A percentile compares a stretch with the other conserved stretches of the same genome.
Conservation (phyloP, 306 rosid species). For the Lupinus albus region DNA sequence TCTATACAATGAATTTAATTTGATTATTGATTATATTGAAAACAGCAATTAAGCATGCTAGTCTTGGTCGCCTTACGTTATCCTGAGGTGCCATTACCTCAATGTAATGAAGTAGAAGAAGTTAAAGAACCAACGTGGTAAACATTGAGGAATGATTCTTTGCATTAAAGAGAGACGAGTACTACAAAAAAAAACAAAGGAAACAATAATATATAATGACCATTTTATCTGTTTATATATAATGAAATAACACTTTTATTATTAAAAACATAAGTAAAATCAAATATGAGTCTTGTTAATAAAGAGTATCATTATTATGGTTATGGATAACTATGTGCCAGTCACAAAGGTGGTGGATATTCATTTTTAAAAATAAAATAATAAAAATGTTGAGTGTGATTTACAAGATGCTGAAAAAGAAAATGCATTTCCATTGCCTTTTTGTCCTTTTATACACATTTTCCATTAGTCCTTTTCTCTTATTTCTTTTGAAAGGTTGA, state of each 20-base stretch:
- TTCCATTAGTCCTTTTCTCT: conserved; percentile 35
- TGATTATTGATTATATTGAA: neutral
- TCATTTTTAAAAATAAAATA: too few relatives aligned
- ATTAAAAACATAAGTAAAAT: too few relatives aligned
- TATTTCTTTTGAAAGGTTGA: conserved; percentile 34
- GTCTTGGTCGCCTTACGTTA: neutral
- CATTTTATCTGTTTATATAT: too few relatives aligned
- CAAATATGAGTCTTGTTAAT: too few relatives aligned
- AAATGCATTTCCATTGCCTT: conserved; percentile 23
- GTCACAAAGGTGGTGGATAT: conserved; percentile 36
- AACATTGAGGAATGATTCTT: too few relatives aligned
- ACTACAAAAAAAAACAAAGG: too few relatives aligned
- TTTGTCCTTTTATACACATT: conserved; percentile 5
- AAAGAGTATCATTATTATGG: too few relatives aligned
- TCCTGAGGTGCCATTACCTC: conserved; percentile 30
- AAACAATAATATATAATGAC: too few relatives aligned
- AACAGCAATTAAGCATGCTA: conserved; percentile 23
- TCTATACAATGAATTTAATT: too few relatives aligned
- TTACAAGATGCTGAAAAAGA: conserved; percentile 18
- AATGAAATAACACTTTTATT: too few relatives aligned
- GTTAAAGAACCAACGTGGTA: conserved; percentile 47
- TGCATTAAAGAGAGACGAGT: too few relatives aligned
- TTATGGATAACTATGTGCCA: conserved; percentile 42
- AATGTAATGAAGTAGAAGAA: too few relatives aligned
- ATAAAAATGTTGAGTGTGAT: neutral